A percentile compares a stretch with the other conserved stretches of the same genome.
phyloP scores from a whole-genome alignment of 768 basidiomycete genomes.

The Hydnum rufescens region DNA sequence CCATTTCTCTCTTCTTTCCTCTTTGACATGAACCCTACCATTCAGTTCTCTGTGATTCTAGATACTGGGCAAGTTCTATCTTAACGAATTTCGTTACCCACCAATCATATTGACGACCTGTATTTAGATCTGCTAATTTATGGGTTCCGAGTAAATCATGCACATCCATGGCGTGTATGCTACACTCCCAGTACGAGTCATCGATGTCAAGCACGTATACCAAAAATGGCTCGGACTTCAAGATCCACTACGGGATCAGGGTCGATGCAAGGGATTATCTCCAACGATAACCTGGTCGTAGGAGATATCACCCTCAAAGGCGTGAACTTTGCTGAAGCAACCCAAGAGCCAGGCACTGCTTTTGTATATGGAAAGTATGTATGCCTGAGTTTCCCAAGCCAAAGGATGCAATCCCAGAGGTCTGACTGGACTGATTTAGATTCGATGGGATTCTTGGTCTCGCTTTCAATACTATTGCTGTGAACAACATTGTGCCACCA shows the following conservation, averaged over 20 bases:
- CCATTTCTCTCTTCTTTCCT: background rate
- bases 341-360: slow-evolving; percentile 26
- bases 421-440: slow-evolving; percentile 8
- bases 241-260: slow-evolving; percentile 28
- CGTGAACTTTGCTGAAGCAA: slow-evolving; percentile 26
- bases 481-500: slow-evolving; percentile 25
- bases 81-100: background rate
- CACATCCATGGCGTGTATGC: slow-evolving; percentile 15
- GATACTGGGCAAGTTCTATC: slow-evolving; percentile 21
- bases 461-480: slow-evolving; percentile 25
- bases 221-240: slow-evolving; percentile 26
- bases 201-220: slow-evolving; percentile 25
- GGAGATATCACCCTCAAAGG: slow-evolving; percentile 23
- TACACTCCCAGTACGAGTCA: slow-evolving; percentile 25
- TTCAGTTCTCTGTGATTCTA: slow-evolving; percentile 23
- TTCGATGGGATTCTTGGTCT: slow-evolving; percentile 28
- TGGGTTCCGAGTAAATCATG: slow-evolving; percentile 18
- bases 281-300: slow-evolving; percentile 22
- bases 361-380: slow-evolving; percentile 20
- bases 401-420: too few species aligned
- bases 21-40: background rate
- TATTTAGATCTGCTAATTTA: slow-evolving; percentile 14
- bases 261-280: slow-evolving; percentile 25
- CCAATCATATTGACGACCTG: background rate
- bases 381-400: slow-evolving; percentile 2